These are phyloP conservation scores for Boletus rufocinnamomeus DNA, from an alignment of 768 basidiomycete genomes.

Conservation along the genomic window DNA sequence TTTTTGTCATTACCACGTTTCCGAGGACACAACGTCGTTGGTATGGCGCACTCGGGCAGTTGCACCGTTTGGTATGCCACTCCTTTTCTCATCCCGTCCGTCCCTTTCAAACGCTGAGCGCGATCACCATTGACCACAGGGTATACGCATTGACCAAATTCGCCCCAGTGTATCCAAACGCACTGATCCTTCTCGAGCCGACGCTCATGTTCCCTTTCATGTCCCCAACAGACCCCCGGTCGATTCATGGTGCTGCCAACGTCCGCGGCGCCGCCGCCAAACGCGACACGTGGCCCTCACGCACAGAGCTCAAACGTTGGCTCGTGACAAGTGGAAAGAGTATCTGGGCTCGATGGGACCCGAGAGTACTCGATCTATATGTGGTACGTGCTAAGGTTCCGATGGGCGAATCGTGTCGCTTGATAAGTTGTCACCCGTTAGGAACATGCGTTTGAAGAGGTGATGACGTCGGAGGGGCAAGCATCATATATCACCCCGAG, in stretches of 20 bases:
- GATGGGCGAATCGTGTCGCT: neutral
- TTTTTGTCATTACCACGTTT: constrained; percentile 30
- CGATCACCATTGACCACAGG: constrained; percentile 8
- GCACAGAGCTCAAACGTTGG: constrained; percentile 24
- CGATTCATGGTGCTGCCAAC: constrained; percentile 32
- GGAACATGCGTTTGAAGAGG: constrained; percentile 31
- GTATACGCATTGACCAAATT: constrained; percentile 24
- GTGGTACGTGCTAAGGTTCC: constrained; percentile 18
- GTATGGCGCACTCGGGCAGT: constrained; percentile 32
- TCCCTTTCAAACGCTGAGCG: neutral
- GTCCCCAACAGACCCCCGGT: constrained; percentile 30
- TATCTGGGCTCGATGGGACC: constrained; percentile 30
- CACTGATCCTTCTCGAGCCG: constrained; percentile 32
- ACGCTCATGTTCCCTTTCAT: constrained; percentile 36
- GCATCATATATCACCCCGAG: constrained; percentile 21
- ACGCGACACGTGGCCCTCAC: constrained; percentile 31
- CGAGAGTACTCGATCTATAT: constrained; percentile 24
- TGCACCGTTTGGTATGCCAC: constrained; percentile 30
- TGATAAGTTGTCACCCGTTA: neutral
- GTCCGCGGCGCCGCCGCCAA: constrained; percentile 30
- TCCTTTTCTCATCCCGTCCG: neutral
- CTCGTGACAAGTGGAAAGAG: constrained; percentile 13
- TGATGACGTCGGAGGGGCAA: constrained; percentile 9
- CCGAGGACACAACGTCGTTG: constrained; percentile 25
- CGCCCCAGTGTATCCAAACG: constrained; percentile 10